A percentile compares a stretch with the other conserved stretches of the same genome.
Evolutionary conservation across 2,329 filamentous ascomycete species (phyloP).

Genomic region (Microdochium nivale): DNA sequence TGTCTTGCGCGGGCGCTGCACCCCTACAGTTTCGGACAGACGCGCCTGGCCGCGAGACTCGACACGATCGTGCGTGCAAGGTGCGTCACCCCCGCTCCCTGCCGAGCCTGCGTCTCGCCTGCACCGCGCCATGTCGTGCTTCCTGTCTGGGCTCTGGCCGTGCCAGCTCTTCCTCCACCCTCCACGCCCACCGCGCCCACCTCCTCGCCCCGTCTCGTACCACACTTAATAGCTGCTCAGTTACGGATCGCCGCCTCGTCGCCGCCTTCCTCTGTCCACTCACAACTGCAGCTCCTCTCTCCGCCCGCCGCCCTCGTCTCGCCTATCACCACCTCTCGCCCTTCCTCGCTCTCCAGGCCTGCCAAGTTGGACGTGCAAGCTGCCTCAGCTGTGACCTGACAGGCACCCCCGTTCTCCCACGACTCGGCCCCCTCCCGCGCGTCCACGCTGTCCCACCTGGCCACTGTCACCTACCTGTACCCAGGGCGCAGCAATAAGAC

Average conservation of each 20-base stretch:
- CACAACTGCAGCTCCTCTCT: conserved; percentile 2
- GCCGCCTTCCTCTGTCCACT: conserved; percentile 1
- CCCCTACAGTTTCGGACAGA: neutral
- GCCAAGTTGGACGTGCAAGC: conserved; percentile 17
- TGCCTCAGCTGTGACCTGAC: conserved; percentile 8
- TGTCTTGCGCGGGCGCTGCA: neutral
- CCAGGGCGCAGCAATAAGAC: conserved; percentile 20
- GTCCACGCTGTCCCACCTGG: neutral
- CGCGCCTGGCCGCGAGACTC: neutral
- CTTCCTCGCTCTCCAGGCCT: conserved; percentile 12
- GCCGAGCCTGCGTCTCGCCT: conserved; percentile 4
- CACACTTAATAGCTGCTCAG: too few relatives aligned
- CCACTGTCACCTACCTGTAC: neutral
- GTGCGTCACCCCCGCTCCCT: neutral
- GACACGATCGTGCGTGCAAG: neutral
- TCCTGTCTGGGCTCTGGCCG: conserved; percentile 15
- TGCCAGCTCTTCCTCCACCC: too few relatives aligned
- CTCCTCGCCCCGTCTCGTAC: conserved; percentile 1
- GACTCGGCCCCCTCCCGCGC: neutral
- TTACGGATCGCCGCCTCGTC: conserved; percentile 3
- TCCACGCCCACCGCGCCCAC: conserved; percentile 6
- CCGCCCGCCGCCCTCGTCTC: conserved; percentile 4
- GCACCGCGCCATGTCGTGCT: neutral
- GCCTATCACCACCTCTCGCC: conserved; percentile 14
- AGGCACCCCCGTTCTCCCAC: neutral